Conservation (phyloP, 108 stramenopile species). For the Pseudonitzschia multiseries region DNA sequence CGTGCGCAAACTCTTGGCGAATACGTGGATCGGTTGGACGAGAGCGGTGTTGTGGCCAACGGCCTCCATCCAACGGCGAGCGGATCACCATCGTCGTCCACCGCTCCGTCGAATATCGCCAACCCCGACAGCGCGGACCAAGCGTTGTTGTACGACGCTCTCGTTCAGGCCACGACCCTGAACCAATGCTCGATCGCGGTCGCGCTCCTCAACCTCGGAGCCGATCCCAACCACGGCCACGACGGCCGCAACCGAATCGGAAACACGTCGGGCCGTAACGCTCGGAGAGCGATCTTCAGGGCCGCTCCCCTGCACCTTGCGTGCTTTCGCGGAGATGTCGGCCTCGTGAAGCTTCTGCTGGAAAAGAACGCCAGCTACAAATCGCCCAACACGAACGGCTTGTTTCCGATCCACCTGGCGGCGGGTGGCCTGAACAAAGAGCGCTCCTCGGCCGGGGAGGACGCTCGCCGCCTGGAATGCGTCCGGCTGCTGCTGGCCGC, state of each 20-base stretch:
- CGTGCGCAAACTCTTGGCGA: constrained; percentile 55
- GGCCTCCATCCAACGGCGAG: background rate
- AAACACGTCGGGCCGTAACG: constrained; percentile 40
- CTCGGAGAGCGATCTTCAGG: constrained; percentile 37
- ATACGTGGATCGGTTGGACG: constrained; percentile 72
- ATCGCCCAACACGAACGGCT: constrained; percentile 73
- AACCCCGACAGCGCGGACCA: background rate
- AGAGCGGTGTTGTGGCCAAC: constrained; percentile 5
- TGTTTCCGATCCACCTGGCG: constrained; percentile 73
- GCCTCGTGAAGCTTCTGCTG: constrained; percentile 51
- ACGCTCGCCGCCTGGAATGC: constrained; percentile 49
- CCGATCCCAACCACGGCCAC: constrained; percentile 55
- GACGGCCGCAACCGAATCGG: constrained; percentile 48
- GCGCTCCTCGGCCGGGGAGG: constrained; percentile 35
- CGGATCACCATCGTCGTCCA: constrained; percentile 1
- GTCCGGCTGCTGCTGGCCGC: constrained; percentile 53
- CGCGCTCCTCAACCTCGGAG: constrained; percentile 56
- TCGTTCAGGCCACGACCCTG: constrained; percentile 60
- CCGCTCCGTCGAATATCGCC: background rate
- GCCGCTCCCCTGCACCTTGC: constrained; percentile 80
- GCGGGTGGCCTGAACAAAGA: constrained; percentile 31
- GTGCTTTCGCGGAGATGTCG: constrained; percentile 51
- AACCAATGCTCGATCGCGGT: constrained; percentile 49
- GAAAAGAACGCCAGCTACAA: constrained; percentile 55
- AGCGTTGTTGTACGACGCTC: constrained; percentile 49